phyloP scores from a whole-genome alignment of 164 flowering plant genomes.

The Vitis labrusca region DNA sequence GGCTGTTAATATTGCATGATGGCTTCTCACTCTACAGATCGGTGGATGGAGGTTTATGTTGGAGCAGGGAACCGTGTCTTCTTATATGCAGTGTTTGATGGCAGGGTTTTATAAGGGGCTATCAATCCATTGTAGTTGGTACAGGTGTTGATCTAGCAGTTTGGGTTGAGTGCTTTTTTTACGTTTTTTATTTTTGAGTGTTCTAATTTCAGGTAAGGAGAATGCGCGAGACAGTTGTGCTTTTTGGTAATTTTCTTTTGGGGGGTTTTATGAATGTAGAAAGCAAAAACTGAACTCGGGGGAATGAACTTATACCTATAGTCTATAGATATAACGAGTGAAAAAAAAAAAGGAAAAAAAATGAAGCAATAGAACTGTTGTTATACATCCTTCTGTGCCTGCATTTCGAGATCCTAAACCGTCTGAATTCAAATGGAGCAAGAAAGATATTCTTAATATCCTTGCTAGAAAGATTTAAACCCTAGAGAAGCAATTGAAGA shows the following conservation, averaged over 20 bases:
- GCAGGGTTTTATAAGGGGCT: conserved; percentile 33
- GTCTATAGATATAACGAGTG: too few species aligned
- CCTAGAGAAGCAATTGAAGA: too few species aligned
- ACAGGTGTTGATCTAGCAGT: background rate
- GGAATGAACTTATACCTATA: background rate
- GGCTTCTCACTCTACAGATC: background rate
- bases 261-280: background rate
- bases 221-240: background rate
- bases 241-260: background rate
- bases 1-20: conserved; percentile 19
- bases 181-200: background rate
- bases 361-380: background rate
- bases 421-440: too few species aligned
- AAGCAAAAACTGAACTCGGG: background rate
- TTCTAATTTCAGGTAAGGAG: background rate
- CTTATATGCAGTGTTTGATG: conserved; percentile 18
- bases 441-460: too few species aligned
- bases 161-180: background rate
- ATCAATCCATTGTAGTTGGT: conserved; percentile 16
- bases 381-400: background rate
- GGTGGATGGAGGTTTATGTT: background rate
- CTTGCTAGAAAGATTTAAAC: too few species aligned
- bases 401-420: background rate
- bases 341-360: too few species aligned
- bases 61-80: conserved; percentile 3